These are phyloP conservation scores for Echium plantagineum DNA, from an alignment of 257 asterid genomes.

Conservation along the genomic window DNA sequence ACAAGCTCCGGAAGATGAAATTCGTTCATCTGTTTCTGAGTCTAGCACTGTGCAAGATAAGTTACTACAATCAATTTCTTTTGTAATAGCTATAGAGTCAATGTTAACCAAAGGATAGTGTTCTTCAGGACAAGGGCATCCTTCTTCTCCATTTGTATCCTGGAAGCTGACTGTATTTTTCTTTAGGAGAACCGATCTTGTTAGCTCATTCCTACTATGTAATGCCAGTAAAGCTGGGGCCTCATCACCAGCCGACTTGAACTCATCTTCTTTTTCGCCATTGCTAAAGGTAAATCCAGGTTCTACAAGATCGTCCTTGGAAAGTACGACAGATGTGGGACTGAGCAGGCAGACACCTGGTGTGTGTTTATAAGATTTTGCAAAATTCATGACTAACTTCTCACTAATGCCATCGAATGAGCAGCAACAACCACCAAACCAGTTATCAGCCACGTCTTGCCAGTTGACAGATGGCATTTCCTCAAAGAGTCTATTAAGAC, in stretches of 20 bases:
- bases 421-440: slow-evolving; percentile 98
- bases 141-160: slow-evolving; percentile 5
- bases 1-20: slow-evolving; percentile 8
- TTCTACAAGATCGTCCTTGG: slow-evolving; percentile 55
- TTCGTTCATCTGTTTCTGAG: slow-evolving; percentile 25
- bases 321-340: slow-evolving; percentile 50
- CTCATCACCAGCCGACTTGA: slow-evolving; percentile 9
- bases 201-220: not conserved
- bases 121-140: slow-evolving; percentile 10
- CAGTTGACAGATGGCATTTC: slow-evolving; percentile 93
- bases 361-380: slow-evolving; percentile 50
- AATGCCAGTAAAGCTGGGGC: slow-evolving; percentile 4
- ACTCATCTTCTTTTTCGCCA: slow-evolving; percentile 17
- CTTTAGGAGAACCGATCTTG: slow-evolving; percentile 3
- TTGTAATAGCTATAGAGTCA: slow-evolving; percentile 15
- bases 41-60: slow-evolving; percentile 22
- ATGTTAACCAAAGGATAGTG: slow-evolving; percentile 8
- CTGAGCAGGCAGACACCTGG: slow-evolving; percentile 67
- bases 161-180: slow-evolving; percentile 8
- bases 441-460: slow-evolving; percentile 90
- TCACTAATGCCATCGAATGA: slow-evolving; percentile 83
- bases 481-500: slow-evolving; percentile 38
- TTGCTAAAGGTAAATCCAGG: slow-evolving; percentile 28
- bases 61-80: slow-evolving; percentile 17
- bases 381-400: slow-evolving; percentile 57